Base-by-base conservation (phyloP, 257 asterid species). In the Capsicum chinense region DNA sequence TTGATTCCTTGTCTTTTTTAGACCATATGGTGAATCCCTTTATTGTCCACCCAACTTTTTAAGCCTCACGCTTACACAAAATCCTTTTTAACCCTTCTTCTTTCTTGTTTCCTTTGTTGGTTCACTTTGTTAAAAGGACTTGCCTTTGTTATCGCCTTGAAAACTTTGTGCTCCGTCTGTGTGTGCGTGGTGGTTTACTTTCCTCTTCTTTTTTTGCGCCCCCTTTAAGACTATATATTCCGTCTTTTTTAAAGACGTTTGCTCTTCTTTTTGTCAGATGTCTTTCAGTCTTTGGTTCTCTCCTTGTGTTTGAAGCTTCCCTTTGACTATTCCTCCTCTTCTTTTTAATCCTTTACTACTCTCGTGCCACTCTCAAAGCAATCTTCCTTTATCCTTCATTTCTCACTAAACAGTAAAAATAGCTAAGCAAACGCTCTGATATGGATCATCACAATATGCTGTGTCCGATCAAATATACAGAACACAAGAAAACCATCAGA, bases 251-350 rank as follows among this genome's bases (percentile, higher is more conserved):
- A 80, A 87, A 67, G 88, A 44, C 60, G 13, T 52, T 39, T 60
- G 84, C 71, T 81, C 59, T 54, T 57, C 83, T 79, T 73, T 21
- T 87, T 90, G 91, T 91, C 92, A 89, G 92, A 62, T n/a, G 80
- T 62, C 69, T 82, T 81, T 69, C 66, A 69, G 80, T 62, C 76
- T 82, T 81, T 69, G 73, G 79, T 83, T 88, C 84, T 83, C 56
- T 58, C 84, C 81, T 60, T 79, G 47, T 33, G 16, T 47, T 81
- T 84, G 10, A 83, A 70, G 71, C 87, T 85, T 89, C 70, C 64
- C 16, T 3, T 44, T 86, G 59, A 87, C 85, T 42, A 59, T 66
- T 84, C 79, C 66, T 84, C 79, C 66, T 26, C 59, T 83, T 66
- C 82, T 83, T 54, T 83, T 83, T 78, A 69, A 71, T 80, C 14